Conservation (phyloP, 768 basidiomycete genomes). For the Mycena vitilis region DNA sequence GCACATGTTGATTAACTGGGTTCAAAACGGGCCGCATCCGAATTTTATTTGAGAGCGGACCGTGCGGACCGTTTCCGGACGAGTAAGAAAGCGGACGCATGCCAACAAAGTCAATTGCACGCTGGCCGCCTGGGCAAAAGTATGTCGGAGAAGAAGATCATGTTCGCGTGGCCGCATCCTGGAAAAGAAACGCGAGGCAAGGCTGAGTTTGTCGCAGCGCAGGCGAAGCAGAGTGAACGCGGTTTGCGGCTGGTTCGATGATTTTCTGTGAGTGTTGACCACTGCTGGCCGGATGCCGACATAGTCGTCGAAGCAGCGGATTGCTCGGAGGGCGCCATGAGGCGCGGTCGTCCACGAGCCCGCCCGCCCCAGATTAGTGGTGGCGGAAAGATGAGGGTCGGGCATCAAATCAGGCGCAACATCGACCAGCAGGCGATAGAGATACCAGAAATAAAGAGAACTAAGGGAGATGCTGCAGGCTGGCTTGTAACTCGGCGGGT, state of each 20-base stretch:
- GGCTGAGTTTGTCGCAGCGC: background rate
- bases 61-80: conserved; percentile 22
- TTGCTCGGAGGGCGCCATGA: no score
- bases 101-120: background rate
- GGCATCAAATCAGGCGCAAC: background rate
- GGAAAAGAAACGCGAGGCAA: background rate
- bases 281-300: no score
- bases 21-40: no score
- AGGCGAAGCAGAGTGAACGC: background rate
- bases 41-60: background rate
- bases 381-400: background rate
- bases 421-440: no score
- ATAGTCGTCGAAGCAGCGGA: no score
- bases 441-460: no score
- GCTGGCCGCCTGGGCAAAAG: background rate
- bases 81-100: background rate
- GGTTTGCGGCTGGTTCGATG: no score
- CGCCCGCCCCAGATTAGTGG: background rate
- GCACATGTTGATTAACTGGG: no score
- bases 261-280: no score
- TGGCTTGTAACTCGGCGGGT: no score
- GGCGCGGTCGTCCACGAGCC: background rate
- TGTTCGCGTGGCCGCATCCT: no score
- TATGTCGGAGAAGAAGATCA: background rate
- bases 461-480: no score